These are phyloP conservation scores for Pythium phragmitis DNA, from an alignment of 352 stramenopile genomes.

Conservation along the genomic window DNA sequence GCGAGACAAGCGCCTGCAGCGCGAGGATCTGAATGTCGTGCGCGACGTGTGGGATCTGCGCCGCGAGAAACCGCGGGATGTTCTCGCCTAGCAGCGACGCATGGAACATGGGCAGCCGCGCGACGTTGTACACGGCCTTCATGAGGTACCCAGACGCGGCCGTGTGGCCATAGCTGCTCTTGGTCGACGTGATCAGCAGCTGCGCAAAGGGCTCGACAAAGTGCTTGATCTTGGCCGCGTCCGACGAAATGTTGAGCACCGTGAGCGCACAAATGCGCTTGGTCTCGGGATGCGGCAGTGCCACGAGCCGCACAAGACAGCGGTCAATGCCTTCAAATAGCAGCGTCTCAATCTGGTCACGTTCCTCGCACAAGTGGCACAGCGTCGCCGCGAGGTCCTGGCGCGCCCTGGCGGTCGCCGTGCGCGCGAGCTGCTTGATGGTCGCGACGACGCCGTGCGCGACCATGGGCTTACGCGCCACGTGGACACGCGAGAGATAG, in stretches of 20 bases:
- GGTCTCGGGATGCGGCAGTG: constrained; percentile 47
- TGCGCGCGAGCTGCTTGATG: constrained; percentile 51
- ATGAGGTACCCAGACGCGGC: constrained; percentile 45
- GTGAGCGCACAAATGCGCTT: constrained; percentile 68
- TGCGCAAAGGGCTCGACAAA: constrained; percentile 65
- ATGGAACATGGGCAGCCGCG: constrained; percentile 57
- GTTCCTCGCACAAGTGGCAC: constrained; percentile 67
- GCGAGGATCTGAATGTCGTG: constrained; percentile 42
- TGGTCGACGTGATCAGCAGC: constrained; percentile 41
- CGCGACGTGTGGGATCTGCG: constrained; percentile 43
- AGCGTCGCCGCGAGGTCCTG: constrained; percentile 69
- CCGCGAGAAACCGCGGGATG: constrained; percentile 53
- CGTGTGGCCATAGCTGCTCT: constrained; percentile 25
- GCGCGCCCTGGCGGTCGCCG: constrained; percentile 25
- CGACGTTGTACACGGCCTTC: constrained; percentile 73
- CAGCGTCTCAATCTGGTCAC: constrained; percentile 48
- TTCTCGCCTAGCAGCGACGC: constrained; percentile 57
- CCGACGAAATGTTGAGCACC: constrained; percentile 69
- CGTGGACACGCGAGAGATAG: constrained; percentile 43
- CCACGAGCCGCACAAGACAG: constrained; percentile 46
- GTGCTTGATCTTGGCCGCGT: constrained; percentile 57
- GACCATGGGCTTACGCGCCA: constrained; percentile 58
- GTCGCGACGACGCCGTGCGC: constrained; percentile 42
- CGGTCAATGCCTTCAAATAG: constrained; percentile 75
- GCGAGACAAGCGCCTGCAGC: constrained; percentile 47